phyloP scores from a whole-genome alignment of 495 filamentous ascomycete species.

The Endocarpon pusillum region DNA sequence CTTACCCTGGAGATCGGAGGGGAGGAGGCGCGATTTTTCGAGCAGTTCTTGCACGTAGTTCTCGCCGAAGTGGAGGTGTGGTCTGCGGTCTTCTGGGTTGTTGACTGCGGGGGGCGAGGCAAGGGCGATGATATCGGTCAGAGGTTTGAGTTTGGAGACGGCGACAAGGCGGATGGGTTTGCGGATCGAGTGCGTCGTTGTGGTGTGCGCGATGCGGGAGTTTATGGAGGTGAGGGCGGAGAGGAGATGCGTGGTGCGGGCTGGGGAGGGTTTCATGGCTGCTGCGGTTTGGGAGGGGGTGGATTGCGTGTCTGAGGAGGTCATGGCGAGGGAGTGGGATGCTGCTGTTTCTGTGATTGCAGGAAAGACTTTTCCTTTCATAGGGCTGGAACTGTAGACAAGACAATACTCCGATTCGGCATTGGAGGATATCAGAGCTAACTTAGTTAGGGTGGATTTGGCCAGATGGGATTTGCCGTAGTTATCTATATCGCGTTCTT shows the following conservation, averaged over 20 bases:
- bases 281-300: too few relatives aligned
- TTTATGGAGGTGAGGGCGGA: conserved; percentile 22
- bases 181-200: conserved; percentile 6
- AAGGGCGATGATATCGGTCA: conserved; percentile 69
- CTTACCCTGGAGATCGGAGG: conserved; percentile 43
- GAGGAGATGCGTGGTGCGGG: conserved; percentile 22
- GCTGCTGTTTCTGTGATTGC: too few relatives aligned
- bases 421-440: too few relatives aligned
- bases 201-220: conserved; percentile 18
- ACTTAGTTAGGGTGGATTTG: too few relatives aligned
- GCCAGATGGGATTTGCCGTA: too few relatives aligned
- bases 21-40: conserved; percentile 68
- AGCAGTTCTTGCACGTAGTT: conserved; percentile 91
- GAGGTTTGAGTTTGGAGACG: conserved; percentile 88
- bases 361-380: too few relatives aligned
- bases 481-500: too few relatives aligned
- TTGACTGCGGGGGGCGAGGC: conserved; percentile 34
- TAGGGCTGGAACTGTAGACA: too few relatives aligned
- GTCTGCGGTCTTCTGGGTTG: conserved; percentile 5
- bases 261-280: conserved; percentile 22
- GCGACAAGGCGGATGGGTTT: conserved; percentile 58
- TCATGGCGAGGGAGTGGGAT: too few relatives aligned
- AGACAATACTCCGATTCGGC: too few relatives aligned
- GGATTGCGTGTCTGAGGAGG: too few relatives aligned
- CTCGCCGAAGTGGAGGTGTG: conserved; percentile 82